These are phyloP conservation scores for Candida gigantensis DNA, from an alignment of 1,139 yeast species.

Conservation along the genomic window DNA sequence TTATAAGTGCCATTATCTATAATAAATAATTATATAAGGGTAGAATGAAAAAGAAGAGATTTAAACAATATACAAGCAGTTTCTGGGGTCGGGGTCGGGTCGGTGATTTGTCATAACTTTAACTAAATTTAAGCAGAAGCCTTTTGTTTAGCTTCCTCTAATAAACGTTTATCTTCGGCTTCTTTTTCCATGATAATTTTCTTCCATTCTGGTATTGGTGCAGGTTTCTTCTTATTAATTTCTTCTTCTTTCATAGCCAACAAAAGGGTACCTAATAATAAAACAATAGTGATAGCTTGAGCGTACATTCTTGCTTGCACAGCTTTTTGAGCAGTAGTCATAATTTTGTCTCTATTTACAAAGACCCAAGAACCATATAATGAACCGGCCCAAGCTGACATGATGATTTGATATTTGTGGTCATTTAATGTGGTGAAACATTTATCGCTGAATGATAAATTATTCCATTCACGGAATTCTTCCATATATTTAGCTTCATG, in stretches of 20 bases:
- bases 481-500: constrained; percentile 37
- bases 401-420: constrained; percentile 74
- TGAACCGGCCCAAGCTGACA: constrained; percentile 84
- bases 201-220: constrained; percentile 46
- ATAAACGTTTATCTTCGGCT: constrained; percentile 20
- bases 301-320: constrained; percentile 96
- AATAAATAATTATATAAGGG: too few relatives aligned
- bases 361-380: constrained; percentile 80
- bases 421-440: constrained; percentile 46
- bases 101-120: too few relatives aligned
- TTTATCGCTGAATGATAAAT: constrained; percentile 46
- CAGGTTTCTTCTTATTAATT: constrained; percentile 34
- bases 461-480: constrained; percentile 54
- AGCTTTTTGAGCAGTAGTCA: constrained; percentile 80
- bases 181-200: constrained; percentile 27
- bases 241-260: constrained; percentile 65
- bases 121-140: constrained; percentile 1
- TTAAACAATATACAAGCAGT: too few relatives aligned
- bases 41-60: too few relatives aligned
- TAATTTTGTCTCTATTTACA: constrained; percentile 73
- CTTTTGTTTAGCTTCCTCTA: constrained; percentile 2
- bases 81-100: too few relatives aligned
- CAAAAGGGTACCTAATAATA: constrained; percentile 64
- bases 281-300: constrained; percentile 71
- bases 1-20: too few relatives aligned